A percentile compares a stretch with the other conserved stretches of the same genome.
Evolutionary conservation across 2,329 filamentous ascomycete species (phyloP).

Genomic region (Xylariales sp.): DNA sequence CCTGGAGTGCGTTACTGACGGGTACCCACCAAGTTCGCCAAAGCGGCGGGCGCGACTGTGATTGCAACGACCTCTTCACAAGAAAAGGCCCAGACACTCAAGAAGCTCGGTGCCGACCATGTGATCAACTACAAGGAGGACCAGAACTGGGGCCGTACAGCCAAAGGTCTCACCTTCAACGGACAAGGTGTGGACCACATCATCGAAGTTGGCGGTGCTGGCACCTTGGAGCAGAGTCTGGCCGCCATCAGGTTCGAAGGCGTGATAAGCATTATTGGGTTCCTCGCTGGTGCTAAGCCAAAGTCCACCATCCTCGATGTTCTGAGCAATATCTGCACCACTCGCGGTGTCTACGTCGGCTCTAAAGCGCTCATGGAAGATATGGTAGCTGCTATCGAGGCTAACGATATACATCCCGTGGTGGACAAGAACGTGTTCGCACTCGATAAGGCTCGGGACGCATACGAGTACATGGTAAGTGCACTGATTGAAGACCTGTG

Average conservation of each 20-base stretch:
- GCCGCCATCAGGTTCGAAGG: slow-evolving; percentile 41
- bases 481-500: neutral
- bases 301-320: slow-evolving; percentile 50
- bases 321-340: slow-evolving; percentile 31
- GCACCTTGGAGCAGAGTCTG: slow-evolving; percentile 40
- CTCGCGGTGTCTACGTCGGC: slow-evolving; percentile 38
- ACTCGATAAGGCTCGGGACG: slow-evolving; percentile 34
- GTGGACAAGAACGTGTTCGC: slow-evolving; percentile 32
- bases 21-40: slow-evolving; percentile 39
- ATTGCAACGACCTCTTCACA: slow-evolving; percentile 43
- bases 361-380: slow-evolving; percentile 35
- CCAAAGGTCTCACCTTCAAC: slow-evolving; percentile 34
- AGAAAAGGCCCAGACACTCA: slow-evolving; percentile 38
- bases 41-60: slow-evolving; percentile 42
- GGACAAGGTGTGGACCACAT: slow-evolving; percentile 43
- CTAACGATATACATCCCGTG: slow-evolving; percentile 37
- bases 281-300: slow-evolving; percentile 37
- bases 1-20: too few species aligned
- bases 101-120: slow-evolving; percentile 44
- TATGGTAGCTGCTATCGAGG: slow-evolving; percentile 38
- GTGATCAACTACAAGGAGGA: slow-evolving; percentile 46
- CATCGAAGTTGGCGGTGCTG: slow-evolving; percentile 42
- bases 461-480: slow-evolving; percentile 49
- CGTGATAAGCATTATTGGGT: slow-evolving; percentile 39
- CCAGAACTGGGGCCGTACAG: slow-evolving; percentile 40